Conservation (phyloP, 163 green algal genomes). For the Scenedesmus sp. region DNA sequence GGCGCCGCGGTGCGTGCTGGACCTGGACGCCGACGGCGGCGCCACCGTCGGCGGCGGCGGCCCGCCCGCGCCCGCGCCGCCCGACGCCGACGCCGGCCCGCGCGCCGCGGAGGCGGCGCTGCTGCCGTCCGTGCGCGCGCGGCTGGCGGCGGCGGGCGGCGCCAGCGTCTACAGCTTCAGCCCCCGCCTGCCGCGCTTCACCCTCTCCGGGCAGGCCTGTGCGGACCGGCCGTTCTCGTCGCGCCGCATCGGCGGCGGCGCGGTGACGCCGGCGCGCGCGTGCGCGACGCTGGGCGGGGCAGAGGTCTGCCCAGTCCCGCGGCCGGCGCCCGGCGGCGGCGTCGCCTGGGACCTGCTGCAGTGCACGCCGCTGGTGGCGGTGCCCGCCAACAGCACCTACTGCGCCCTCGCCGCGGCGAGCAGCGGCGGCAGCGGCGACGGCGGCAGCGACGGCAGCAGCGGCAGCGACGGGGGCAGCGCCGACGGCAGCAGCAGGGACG, state of each 20-base stretch:
- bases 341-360: conserved; percentile 19
- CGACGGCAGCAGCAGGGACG: background rate
- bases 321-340: too few relatives aligned
- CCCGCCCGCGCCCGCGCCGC: too few relatives aligned
- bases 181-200: background rate
- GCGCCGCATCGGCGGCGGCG: too few relatives aligned
- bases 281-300: background rate
- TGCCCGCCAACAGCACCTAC: conserved; percentile 21
- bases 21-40: too few relatives aligned
- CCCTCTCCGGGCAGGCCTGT: conserved; percentile 11
- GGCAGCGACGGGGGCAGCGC: background rate
- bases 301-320: conserved; percentile 25
- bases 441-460: too few relatives aligned
- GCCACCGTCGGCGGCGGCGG: too few relatives aligned
- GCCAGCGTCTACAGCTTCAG: conserved; percentile 30
- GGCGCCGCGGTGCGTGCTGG: too few relatives aligned
- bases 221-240: background rate
- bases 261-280: background rate
- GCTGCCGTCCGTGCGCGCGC: background rate
- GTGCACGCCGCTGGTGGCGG: conserved; percentile 20
- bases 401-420: background rate
- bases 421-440: conserved; percentile 7
- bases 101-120: too few relatives aligned
- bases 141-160: conserved; percentile 18
- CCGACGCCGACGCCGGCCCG: too few relatives aligned